A percentile compares a stretch with the other conserved stretches of the same genome.
phyloP scores from a whole-genome alignment of 345 rosid genomes.

The Reutealis trisperma region DNA sequence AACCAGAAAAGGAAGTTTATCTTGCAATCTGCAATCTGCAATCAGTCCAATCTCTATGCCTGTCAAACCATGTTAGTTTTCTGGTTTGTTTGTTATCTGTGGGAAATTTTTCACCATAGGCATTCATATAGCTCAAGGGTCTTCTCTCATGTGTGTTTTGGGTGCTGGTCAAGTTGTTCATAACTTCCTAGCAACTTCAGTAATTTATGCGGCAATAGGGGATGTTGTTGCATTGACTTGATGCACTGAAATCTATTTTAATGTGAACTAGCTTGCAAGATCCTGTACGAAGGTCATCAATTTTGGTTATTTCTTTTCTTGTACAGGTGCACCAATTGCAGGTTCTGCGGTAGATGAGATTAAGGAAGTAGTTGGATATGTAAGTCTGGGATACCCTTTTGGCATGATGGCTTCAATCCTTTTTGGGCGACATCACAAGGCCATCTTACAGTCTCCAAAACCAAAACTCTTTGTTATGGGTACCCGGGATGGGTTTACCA shows the following conservation, averaged over 20 bases:
- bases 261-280: neutral
- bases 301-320: neutral
- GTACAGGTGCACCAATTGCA: constrained; percentile 88
- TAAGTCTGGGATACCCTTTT: constrained; percentile 89
- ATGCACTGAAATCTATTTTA: no score
- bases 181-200: neutral
- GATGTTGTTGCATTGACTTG: neutral
- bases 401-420: constrained; percentile 79
- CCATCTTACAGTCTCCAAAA: constrained; percentile 66
- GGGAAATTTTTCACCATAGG: neutral
- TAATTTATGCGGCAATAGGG: neutral
- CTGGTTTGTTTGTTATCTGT: neutral
- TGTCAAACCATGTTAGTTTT: neutral
- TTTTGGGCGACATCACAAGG: constrained; percentile 85
- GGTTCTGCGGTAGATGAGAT: constrained; percentile 89
- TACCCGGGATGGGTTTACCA: constrained; percentile 88
- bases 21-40: neutral
- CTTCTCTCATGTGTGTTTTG: neutral
- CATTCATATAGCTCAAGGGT: neutral
- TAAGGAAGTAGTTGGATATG: constrained; percentile 72
- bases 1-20: neutral
- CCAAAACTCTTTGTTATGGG: constrained; percentile 97
- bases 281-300: neutral
- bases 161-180: neutral
- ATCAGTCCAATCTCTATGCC: neutral